Percentiles rank a stretch among this genome's conserved stretches.
Conservation (phyloP, 208 protist genomes). For the Leishmania turanica region DNA sequence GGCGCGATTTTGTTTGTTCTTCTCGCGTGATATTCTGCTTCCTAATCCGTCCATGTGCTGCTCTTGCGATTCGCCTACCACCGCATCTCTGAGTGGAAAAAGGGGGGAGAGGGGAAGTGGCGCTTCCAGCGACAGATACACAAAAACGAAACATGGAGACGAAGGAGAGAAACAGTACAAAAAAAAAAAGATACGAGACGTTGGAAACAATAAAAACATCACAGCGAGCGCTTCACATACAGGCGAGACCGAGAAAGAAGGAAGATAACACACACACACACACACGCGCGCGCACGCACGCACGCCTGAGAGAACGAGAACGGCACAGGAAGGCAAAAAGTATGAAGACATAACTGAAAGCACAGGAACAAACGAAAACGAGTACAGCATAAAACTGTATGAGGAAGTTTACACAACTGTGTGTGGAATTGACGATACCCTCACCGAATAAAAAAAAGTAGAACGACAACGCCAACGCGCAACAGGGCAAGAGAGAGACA, state of each 20-base stretch:
- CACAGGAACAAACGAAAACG: not conserved
- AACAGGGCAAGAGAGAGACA: not conserved
- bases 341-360: not conserved
- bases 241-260: not conserved
- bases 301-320: not conserved
- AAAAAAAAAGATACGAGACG: not conserved
- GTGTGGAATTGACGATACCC: not conserved
- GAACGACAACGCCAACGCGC: not conserved
- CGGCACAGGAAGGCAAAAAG: not conserved
- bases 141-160: not conserved
- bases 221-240: not conserved
- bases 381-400: not conserved
- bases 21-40: not conserved
- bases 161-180: not conserved
- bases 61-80: not conserved
- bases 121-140: not conserved
- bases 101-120: not conserved
- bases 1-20: not conserved
- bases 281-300: not conserved
- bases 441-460: not conserved
- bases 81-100: not conserved
- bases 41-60: not conserved
- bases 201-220: not conserved
- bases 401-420: not conserved
- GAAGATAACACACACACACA: not conserved